Percentiles rank a stretch among this genome's conserved stretches.
These are phyloP conservation scores for Trichoderma citrinoviride DNA, from an alignment of 2,329 filamentous ascomycete genomes.

Conservation along the genomic window DNA sequence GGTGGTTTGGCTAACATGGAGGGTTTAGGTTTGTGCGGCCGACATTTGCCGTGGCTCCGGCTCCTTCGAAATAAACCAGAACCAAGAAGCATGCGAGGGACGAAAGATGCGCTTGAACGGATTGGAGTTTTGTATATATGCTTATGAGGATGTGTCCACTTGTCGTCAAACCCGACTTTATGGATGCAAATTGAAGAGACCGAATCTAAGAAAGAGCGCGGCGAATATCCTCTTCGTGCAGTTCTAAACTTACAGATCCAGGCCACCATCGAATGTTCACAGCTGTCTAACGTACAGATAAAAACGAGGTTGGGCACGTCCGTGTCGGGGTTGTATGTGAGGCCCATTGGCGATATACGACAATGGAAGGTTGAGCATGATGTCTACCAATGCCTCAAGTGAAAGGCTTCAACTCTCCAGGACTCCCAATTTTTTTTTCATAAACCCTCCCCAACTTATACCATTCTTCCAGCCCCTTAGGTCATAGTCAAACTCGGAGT, in stretches of 20 bases:
- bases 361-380: neutral
- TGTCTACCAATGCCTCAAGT: neutral
- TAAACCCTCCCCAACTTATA: neutral
- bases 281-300: neutral
- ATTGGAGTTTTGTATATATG: conserved; percentile 22
- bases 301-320: conserved; percentile 57
- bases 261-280: neutral
- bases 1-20: neutral
- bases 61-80: conserved; percentile 54
- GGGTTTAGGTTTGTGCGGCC: conserved; percentile 70
- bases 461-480: neutral
- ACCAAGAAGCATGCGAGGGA: neutral
- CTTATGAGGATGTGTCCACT: conserved; percentile 17
- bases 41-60: conserved; percentile 72
- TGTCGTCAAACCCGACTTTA: neutral
- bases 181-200: neutral
- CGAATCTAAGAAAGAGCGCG: neutral
- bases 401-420: neutral
- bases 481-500: neutral
- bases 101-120: neutral
- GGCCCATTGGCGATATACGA: neutral
- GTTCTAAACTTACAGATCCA: neutral
- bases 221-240: neutral
- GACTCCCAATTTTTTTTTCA: too few species aligned
- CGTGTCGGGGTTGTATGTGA: conserved; percentile 20